Base-by-base conservation (phyloP, 2,329 filamentous ascomycete species). In the Mycosphaerella arachidis region DNA sequence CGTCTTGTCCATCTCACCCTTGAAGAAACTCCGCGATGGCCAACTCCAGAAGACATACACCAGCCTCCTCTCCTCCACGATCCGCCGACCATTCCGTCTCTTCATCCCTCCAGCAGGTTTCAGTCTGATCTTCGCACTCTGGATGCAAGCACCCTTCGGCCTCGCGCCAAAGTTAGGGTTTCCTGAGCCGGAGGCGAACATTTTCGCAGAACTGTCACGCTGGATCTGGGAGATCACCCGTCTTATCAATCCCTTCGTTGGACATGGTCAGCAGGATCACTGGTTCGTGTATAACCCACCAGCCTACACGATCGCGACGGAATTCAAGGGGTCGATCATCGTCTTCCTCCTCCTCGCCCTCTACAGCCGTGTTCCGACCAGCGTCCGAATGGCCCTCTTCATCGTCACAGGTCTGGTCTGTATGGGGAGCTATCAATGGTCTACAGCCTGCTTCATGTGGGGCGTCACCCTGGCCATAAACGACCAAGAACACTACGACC, bases 1-100 rank as follows among this genome's bases (percentile, higher is more conserved):
- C 56, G 80, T 81, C 4, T 71, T 82, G 0, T 68, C 57, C 45
- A 61, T 68, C 24, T 63, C 51, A 35, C 61, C 63, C 50, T 57
- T 66, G 43, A 57, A 70, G 1, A 62, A 62, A 31, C 30, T 68
- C 10, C 50, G 50, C 3, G 50, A 52, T 16, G 50, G 50, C 8
- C 50, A 52, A 18, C 30, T 30, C 10, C 50, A 60, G 48, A 57
- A 62, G 29, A 53, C 56, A 7, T 60, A 58, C 31, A 52, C 33
- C n/a, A 48, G 54, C 3, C 51, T 66, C 7, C 37, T 60, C 9
- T 60, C 57, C 8, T 54, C 61, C 6, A 53, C 59, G 12, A 46
- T 66, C 18, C 57, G 63, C 3, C 50, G 63, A 9, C 63, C 63
- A 10, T 60, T 66, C 33, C 59, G 63, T 16, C 59, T 66, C 18